These are phyloP conservation scores for Curvularia hawaiiensis DNA, from an alignment of 2,329 filamentous ascomycete species.

Conservation along the genomic window DNA sequence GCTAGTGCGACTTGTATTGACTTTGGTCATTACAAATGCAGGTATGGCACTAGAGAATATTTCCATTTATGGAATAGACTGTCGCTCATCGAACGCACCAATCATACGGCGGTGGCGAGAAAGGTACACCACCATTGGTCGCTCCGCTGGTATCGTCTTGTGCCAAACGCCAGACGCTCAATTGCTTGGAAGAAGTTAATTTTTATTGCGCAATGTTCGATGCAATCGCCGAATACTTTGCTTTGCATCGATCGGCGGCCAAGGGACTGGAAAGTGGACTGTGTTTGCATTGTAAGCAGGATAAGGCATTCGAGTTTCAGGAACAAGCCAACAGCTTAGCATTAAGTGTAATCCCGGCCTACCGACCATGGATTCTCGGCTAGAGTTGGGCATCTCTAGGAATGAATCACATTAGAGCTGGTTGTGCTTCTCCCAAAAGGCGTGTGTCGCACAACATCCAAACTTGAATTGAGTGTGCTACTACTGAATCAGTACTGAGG, in stretches of 20 bases:
- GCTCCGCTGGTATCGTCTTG: neutral
- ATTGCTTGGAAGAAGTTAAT: too few relatives aligned
- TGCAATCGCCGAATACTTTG: neutral
- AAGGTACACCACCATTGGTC: neutral
- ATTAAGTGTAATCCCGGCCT: too few relatives aligned
- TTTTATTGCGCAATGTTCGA: neutral
- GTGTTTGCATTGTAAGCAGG: too few relatives aligned
- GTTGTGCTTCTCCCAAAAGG: neutral
- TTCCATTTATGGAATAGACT: constrained; percentile 8
- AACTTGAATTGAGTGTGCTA: neutral
- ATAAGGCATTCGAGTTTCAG: too few relatives aligned
- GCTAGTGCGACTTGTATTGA: neutral
- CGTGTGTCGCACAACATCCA: neutral
- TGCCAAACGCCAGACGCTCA: too few relatives aligned
- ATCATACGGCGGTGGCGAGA: neutral
- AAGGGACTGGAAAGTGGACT: too few relatives aligned
- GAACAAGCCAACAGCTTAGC: too few relatives aligned
- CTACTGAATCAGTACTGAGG: neutral
- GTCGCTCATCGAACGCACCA: neutral
- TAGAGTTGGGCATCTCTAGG: neutral
- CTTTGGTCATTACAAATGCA: constrained; percentile 11
- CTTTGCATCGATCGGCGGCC: neutral
- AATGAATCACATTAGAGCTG: neutral
- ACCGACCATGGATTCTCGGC: too few relatives aligned
- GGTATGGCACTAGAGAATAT: constrained; percentile 6